Evolutionary conservation across 2,329 filamentous ascomycete species (phyloP).

Genomic region (Ophiostoma australiae): DNA sequence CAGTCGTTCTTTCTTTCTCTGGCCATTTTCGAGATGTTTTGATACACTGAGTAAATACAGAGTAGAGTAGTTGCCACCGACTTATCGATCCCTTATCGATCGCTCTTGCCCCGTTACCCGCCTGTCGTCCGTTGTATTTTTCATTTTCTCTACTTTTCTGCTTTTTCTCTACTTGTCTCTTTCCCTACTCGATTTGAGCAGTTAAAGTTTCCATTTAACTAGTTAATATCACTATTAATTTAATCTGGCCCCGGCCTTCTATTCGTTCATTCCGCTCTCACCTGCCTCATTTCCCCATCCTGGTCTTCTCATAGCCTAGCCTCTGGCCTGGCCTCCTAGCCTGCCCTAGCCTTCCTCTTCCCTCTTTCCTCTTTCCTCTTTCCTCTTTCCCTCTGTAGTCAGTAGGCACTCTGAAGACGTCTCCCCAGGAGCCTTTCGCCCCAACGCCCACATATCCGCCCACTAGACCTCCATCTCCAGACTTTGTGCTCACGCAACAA

Average conservation of each 20-base stretch:
- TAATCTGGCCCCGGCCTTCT: not conserved
- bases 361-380: too few species aligned
- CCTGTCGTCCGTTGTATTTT: not conserved
- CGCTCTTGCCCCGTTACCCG: constrained; percentile 11
- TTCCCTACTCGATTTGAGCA: not conserved
- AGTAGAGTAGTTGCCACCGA: not conserved
- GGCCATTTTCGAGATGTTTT: not conserved
- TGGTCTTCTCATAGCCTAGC: not conserved
- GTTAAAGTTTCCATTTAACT: not conserved
- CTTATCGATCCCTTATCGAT: not conserved
- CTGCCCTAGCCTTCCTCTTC: not conserved
- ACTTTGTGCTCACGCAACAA: not conserved
- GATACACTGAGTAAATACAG: not conserved
- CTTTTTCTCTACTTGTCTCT: not conserved
- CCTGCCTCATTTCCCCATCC: constrained; percentile 11
- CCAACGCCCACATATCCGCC: not conserved
- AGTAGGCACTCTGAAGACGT: too few species aligned
- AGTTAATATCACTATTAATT: not conserved
- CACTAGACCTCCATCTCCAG: not conserved
- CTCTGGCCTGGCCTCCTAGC: not conserved
- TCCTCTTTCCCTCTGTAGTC: not conserved
- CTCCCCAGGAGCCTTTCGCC: not conserved
- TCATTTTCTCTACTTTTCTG: not conserved
- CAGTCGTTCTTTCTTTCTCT: not conserved
- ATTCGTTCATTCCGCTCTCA: not conserved